Conservation (phyloP, 495 filamentous ascomycete genomes). For the Penicillium manginii region DNA sequence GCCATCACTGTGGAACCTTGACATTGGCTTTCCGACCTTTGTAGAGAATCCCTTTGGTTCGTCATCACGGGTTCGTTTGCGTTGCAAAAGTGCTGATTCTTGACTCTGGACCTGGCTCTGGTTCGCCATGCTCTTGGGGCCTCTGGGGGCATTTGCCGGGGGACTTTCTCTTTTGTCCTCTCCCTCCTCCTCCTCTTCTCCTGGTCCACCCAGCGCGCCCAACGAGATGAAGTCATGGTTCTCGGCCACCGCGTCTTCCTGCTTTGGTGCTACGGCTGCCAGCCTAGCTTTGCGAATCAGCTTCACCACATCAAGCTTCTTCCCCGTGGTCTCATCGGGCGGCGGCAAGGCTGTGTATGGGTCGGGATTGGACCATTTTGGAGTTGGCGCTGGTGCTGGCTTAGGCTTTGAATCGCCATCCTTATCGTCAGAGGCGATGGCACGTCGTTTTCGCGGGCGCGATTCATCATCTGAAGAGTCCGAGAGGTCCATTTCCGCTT, state of each 20-base stretch:
- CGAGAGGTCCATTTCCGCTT: conserved; percentile 66
- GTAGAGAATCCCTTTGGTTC: conserved; percentile 57
- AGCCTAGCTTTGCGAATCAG: conserved; percentile 84
- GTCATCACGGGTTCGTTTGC: conserved; percentile 75
- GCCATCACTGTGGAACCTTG: conserved; percentile 47
- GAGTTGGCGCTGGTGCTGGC: conserved; percentile 37
- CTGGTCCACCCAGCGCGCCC: conserved; percentile 53
- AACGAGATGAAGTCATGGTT: conserved; percentile 87
- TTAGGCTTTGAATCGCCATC: conserved; percentile 18
- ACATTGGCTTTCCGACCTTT: conserved; percentile 46
- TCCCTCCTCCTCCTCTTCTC: background rate
- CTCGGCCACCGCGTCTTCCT: conserved; percentile 55
- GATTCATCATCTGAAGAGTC: conserved; percentile 50
- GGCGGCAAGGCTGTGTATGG: conserved; percentile 85
- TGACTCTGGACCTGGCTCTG: background rate
- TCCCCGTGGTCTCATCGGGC: conserved; percentile 62
- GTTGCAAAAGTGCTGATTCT: background rate
- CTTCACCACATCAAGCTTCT: conserved; percentile 82
- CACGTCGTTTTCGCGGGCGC: conserved; percentile 55
- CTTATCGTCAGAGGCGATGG: conserved; percentile 49
- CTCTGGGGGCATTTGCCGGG: conserved; percentile 42
- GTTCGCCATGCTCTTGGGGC: conserved; percentile 21
- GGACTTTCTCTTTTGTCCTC: conserved; percentile 19
- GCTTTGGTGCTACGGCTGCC: conserved; percentile 34
- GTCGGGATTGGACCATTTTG: conserved; percentile 93